Base-by-base conservation (phyloP, 345 rosid species). In the Citrus cavaleriei region DNA sequence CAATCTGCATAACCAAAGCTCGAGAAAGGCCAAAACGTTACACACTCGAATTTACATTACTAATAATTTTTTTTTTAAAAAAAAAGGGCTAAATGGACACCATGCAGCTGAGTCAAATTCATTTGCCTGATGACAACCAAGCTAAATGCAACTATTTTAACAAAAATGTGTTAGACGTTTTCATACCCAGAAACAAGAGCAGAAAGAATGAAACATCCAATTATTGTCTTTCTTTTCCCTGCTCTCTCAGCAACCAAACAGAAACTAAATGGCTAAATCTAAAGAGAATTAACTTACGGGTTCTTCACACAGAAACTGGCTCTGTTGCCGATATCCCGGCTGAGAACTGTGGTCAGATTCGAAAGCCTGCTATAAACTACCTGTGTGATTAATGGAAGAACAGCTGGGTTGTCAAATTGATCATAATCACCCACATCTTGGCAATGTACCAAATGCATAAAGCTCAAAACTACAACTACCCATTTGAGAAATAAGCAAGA, bases 271-370 rank as follows among this genome's bases (percentile, higher is more conserved):
- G 51, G 51, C 51, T 46, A 46, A 54, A 25, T 28, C 13, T n/a
- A 67, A 67, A 4, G 37, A 68, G 42, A 67, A 10, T 24, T 19
- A 81, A 85, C 93, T 88, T 57, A 95, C 98, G 86, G 89, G 86
- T 93, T 88, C 82, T 72, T 90, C 69, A 95, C 79, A 83, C 98
- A 95, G 88, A 91, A 92, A 49, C 87, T 86, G 77, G 91, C 89
- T 42, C 83, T 75, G 7, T 76, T 79, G 42, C 83, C 82, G 70
- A 95, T 84, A 73, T 87, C 90, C 21, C 70, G 83, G 27, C 87
- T 85, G 72, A 93, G 87, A 77, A 66, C 67, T 34, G 63, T 35
- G 1, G 99, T 93, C 59, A 91, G 86, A 81, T 90, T 92, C 19
- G 93, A 81, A 51, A 95, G 78, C 61, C 78, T 83, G 57, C 78